Evolutionary conservation across 495 filamentous ascomycete genomes (phyloP).

Genomic region (Bacidia rubella): DNA sequence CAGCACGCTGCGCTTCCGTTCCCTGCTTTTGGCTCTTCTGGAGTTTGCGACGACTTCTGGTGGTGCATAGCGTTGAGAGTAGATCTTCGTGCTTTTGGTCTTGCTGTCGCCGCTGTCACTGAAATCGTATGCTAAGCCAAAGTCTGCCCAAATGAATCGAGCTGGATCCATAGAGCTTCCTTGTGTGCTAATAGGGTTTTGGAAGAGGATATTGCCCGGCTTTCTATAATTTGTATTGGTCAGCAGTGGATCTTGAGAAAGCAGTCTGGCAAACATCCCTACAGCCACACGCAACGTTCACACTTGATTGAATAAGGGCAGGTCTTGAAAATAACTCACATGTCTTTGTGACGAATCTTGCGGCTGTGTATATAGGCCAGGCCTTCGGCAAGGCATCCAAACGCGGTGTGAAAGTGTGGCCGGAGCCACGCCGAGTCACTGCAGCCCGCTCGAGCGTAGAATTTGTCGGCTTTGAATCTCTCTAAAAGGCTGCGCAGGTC

Average conservation of each 20-base stretch:
- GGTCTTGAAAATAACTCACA: no score
- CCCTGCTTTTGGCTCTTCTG: background rate
- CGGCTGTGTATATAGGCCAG: background rate
- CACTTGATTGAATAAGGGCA: no score
- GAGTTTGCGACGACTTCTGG: constrained; percentile 7
- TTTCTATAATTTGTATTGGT: constrained; percentile 14
- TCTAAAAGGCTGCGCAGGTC: constrained; percentile 3
- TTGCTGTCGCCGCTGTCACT: constrained; percentile 5
- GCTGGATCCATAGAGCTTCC: background rate
- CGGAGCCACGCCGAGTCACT: background rate
- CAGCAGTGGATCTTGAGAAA: no score
- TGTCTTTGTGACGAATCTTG: constrained; percentile 6
- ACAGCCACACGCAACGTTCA: background rate
- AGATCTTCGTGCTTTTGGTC: constrained; percentile 4
- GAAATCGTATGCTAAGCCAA: constrained; percentile 29
- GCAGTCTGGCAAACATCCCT: no score
- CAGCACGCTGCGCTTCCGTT: background rate
- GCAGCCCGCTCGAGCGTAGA: background rate
- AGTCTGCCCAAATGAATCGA: constrained; percentile 14
- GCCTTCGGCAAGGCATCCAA: background rate
- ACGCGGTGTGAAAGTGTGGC: background rate
- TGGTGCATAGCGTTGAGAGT: constrained; percentile 13
- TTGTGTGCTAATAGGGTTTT: background rate
- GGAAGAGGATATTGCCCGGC: constrained; percentile 9
- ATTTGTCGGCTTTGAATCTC: background rate